A percentile compares a stretch with the other conserved stretches of the same genome.
Conservation (phyloP, 2,329 filamentous ascomycete species). For the Trichoderma sp. region DNA sequence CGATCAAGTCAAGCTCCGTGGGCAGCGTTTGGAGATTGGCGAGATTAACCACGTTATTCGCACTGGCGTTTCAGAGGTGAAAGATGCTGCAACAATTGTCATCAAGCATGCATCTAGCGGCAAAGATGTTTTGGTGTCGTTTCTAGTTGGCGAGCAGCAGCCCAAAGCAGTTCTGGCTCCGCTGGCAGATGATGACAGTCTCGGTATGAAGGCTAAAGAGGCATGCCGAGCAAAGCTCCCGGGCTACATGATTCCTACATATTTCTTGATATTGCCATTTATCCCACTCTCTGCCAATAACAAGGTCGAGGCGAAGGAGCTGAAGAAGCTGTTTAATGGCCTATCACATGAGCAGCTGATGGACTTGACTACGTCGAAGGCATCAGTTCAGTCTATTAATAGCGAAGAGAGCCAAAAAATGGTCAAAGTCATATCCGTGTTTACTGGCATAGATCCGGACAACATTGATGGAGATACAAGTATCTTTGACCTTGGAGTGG, state of each 20-base stretch:
- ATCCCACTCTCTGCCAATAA: conserved; percentile 88
- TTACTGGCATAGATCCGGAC: conserved; percentile 48
- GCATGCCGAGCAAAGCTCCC: conserved; percentile 73
- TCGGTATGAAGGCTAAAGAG: conserved; percentile 53
- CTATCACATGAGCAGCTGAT: conserved; percentile 65
- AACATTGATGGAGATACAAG: conserved; percentile 60
- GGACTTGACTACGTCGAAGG: conserved; percentile 45
- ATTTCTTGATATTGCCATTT: conserved; percentile 69
- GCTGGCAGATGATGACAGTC: conserved; percentile 36
- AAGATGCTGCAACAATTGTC: conserved; percentile 77
- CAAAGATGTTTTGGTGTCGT: conserved; percentile 83
- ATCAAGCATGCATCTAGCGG: conserved; percentile 67
- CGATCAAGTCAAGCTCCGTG: conserved; percentile 88
- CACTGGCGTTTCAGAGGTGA: conserved; percentile 55
- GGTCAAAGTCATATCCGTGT: conserved; percentile 54
- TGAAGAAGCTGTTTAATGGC: conserved; percentile 66
- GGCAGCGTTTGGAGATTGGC: conserved; percentile 83
- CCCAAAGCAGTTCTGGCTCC: conserved; percentile 28
- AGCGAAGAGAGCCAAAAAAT: conserved; percentile 49
- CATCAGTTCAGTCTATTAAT: conserved; percentile 14
- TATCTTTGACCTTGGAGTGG: conserved; percentile 83
- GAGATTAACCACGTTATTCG: conserved; percentile 88
- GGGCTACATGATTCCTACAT: conserved; percentile 88
- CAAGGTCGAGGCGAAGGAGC: conserved; percentile 74
- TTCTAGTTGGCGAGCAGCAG: conserved; percentile 49